These are phyloP conservation scores for Candida ipomoeae DNA, from an alignment of 805 yeast genomes.

Conservation along the genomic window DNA sequence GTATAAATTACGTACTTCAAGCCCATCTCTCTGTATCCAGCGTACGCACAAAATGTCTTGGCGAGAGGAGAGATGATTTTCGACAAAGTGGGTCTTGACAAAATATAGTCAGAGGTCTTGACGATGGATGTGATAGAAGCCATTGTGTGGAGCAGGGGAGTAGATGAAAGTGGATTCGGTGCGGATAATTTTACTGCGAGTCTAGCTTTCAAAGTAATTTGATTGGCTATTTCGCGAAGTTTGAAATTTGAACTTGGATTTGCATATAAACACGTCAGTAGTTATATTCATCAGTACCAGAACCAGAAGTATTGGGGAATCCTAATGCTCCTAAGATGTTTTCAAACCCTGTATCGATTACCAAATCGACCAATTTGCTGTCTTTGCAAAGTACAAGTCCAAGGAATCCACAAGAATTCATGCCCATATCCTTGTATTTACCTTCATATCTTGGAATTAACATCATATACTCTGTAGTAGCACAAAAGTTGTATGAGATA, in stretches of 20 bases:
- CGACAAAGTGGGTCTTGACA: constrained; percentile 73
- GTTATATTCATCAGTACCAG: constrained; percentile 59
- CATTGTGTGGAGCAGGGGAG: constrained; percentile 28
- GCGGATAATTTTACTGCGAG: constrained; percentile 7
- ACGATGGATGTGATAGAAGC: constrained; percentile 65
- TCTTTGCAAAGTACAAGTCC: constrained; percentile 78
- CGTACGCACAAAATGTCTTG: constrained; percentile 60
- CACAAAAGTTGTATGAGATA: constrained; percentile 72
- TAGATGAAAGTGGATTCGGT: constrained; percentile 1
- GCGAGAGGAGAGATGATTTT: constrained; percentile 78
- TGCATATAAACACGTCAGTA: constrained; percentile 36
- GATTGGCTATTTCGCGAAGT: constrained; percentile 12
- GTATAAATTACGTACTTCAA: constrained; percentile 44
- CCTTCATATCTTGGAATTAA: constrained; percentile 74
- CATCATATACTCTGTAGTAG: constrained; percentile 82
- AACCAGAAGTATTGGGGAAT: constrained; percentile 56
- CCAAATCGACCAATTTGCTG: constrained; percentile 47
- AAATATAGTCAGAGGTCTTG: constrained; percentile 72
- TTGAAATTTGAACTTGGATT: neutral
- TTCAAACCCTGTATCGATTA: constrained; percentile 45
- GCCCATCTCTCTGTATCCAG: constrained; percentile 96
- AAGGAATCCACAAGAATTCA: constrained; percentile 76
- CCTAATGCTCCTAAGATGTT: constrained; percentile 63
- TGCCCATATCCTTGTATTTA: constrained; percentile 50
- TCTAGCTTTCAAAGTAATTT: constrained; percentile 11